Percentiles rank a stretch among this genome's conserved stretches.
Evolutionary conservation across 495 filamentous ascomycete species (phyloP).

Genomic region (Penicillium argentinense): DNA sequence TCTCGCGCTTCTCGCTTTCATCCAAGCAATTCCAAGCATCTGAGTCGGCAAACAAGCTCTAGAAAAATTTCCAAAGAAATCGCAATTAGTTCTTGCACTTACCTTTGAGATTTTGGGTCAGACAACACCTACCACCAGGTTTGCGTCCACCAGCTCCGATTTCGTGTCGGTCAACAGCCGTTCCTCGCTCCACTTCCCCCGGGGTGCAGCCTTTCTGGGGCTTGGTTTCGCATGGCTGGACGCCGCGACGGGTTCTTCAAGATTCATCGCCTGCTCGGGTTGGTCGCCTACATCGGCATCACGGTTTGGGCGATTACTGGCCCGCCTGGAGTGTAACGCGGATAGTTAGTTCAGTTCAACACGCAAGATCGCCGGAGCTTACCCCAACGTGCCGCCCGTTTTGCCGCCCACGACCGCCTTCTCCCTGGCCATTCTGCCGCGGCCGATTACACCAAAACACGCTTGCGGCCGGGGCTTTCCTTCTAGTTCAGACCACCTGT

Average conservation of each 20-base stretch:
- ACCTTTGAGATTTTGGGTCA: too few relatives aligned
- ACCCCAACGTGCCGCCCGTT: conserved; percentile 17
- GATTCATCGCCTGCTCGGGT: conserved; percentile 18
- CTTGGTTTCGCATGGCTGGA: conserved; percentile 32
- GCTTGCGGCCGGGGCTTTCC: not conserved
- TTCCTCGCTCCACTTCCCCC: conserved; percentile 46
- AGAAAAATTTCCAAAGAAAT: conserved; percentile 2
- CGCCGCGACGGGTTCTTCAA: conserved; percentile 19
- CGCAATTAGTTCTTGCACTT: too few relatives aligned
- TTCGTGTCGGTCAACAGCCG: conserved; percentile 55
- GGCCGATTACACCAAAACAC: conserved; percentile 22
- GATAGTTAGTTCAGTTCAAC: conserved; percentile 9
- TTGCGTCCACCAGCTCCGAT: conserved; percentile 52
- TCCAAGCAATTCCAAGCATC: conserved; percentile 59
- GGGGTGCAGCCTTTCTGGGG: conserved; percentile 31
- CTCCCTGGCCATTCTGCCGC: conserved; percentile 33
- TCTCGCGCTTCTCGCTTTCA: conserved; percentile 52
- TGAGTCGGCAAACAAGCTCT: conserved; percentile 58
- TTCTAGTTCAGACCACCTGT: not conserved
- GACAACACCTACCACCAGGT: conserved; percentile 56
- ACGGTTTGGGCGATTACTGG: conserved; percentile 4
- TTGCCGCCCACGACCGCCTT: conserved; percentile 42
- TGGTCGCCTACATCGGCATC: conserved; percentile 27
- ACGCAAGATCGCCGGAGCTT: conserved; percentile 12
- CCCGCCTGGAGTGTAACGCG: conserved; percentile 22